Conservation (phyloP, 306 rosid species). For the Echinosophora koreensis region DNA sequence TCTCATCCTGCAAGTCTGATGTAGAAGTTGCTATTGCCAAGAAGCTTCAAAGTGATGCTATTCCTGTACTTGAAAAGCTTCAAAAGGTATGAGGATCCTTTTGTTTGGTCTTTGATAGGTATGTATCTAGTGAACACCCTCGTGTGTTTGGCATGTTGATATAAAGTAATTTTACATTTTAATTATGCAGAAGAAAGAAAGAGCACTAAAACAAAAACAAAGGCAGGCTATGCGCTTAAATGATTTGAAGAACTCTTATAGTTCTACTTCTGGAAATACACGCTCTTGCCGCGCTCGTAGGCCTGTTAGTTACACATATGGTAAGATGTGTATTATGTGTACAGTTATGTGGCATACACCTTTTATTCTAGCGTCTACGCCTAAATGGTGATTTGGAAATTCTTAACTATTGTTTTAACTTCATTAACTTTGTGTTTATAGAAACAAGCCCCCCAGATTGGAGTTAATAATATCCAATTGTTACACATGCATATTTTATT, state of each 20-base stretch:
- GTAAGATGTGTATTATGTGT: slow-evolving; percentile 49
- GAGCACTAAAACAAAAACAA: slow-evolving; percentile 59
- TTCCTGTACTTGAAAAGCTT: slow-evolving; percentile 78
- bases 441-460: not conserved
- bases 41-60: slow-evolving; percentile 66
- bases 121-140: slow-evolving; percentile 12
- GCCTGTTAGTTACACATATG: slow-evolving; percentile 75
- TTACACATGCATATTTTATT: not conserved
- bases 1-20: slow-evolving; percentile 61
- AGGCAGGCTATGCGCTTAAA: slow-evolving; percentile 59
- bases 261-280: slow-evolving; percentile 53
- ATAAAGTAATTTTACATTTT: not conserved
- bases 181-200: slow-evolving; percentile 68
- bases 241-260: slow-evolving; percentile 43
- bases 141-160: slow-evolving; percentile 31
- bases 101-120: slow-evolving; percentile 23
- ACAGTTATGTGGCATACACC: slow-evolving; percentile 13
- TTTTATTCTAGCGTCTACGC: not conserved
- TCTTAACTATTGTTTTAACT: not conserved
- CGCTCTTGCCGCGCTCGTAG: slow-evolving; percentile 72
- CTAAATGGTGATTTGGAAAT: not conserved
- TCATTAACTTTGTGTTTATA: not conserved
- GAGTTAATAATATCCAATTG: slow-evolving; percentile 1
- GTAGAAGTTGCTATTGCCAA: slow-evolving; percentile 59
- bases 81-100: slow-evolving; percentile 56